These are phyloP conservation scores for Rutidosis leptorrhynchoides DNA, from an alignment of 129 eudicot species.

Conservation along the genomic window DNA sequence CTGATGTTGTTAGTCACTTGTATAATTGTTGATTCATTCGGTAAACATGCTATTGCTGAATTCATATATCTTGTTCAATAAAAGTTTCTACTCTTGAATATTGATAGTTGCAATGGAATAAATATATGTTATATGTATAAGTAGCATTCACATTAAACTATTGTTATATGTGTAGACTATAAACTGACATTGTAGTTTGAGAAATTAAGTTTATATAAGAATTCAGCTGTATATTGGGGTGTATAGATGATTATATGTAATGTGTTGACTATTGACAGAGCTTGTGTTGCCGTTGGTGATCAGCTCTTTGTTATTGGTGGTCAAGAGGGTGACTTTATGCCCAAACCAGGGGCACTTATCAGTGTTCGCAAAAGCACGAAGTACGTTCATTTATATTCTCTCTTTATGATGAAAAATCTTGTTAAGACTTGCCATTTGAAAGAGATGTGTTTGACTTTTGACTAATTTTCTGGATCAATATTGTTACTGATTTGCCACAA, in stretches of 20 bases:
- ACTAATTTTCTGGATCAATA: neutral
- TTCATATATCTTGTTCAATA: too few relatives aligned
- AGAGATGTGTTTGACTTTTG: neutral
- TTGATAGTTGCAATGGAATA: too few relatives aligned
- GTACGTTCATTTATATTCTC: conserved; percentile 17
- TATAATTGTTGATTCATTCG: too few relatives aligned
- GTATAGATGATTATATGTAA: neutral
- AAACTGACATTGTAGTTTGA: too few relatives aligned
- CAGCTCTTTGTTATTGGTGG: conserved; percentile 71
- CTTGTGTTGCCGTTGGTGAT: conserved; percentile 59
- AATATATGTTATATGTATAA: too few relatives aligned
- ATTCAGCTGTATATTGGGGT: neutral
- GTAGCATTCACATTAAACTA: too few relatives aligned
- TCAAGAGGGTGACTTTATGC: conserved; percentile 90
- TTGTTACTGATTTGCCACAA: neutral
- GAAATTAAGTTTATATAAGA: too few relatives aligned
- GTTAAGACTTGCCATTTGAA: neutral
- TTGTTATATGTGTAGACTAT: too few relatives aligned
- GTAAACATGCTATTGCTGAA: too few relatives aligned
- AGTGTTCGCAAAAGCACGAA: conserved; percentile 85
- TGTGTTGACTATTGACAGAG: conserved; percentile 39
- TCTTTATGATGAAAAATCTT: neutral
- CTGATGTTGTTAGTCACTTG: too few relatives aligned
- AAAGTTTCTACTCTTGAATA: too few relatives aligned
- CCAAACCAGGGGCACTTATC: conserved; percentile 79